phyloP scores from a whole-genome alignment of 768 basidiomycete species.

The Leccinellum rugosiceps region DNA sequence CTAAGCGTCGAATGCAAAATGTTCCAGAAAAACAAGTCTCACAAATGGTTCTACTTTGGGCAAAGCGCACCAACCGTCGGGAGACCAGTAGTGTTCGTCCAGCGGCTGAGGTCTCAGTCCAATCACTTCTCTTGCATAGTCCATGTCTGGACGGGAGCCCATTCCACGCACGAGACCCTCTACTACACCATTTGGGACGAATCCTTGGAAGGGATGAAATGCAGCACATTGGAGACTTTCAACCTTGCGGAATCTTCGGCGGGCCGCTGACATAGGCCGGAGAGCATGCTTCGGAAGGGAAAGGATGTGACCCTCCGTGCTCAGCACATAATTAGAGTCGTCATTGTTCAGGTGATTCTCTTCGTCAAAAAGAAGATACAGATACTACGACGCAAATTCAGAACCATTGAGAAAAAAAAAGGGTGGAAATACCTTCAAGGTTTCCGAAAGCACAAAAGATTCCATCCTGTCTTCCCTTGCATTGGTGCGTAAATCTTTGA shows the following conservation, averaged over 20 bases:
- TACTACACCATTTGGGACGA: constrained; percentile 29
- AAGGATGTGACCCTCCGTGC: constrained; percentile 93
- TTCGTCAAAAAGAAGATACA: constrained; percentile 91
- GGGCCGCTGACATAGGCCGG: constrained; percentile 53
- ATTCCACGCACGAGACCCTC: constrained; percentile 63
- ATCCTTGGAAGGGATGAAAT: constrained; percentile 47
- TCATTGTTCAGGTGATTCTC: constrained; percentile 69
- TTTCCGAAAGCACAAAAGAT: constrained; percentile 91
- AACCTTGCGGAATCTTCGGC: constrained; percentile 57
- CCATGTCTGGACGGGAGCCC: constrained; percentile 69
- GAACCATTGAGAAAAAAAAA: not conserved
- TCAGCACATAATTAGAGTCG: constrained; percentile 86
- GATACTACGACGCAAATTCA: constrained; percentile 54
- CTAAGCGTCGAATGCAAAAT: not conserved
- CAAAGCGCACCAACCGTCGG: constrained; percentile 71
- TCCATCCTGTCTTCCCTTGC: constrained; percentile 94
- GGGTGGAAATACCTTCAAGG: constrained; percentile 64
- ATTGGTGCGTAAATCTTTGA: constrained; percentile 75
- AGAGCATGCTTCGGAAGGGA: constrained; percentile 55
- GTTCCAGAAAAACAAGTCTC: constrained; percentile 26
- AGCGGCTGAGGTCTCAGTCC: constrained; percentile 45
- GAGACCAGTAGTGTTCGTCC: constrained; percentile 60
- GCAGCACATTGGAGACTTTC: constrained; percentile 73
- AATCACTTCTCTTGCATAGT: constrained; percentile 76
- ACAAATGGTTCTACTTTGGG: constrained; percentile 70